Evolutionary conservation across 352 stramenopile species (phyloP).

Genomic region (Ochromonadaceae sp.): DNA sequence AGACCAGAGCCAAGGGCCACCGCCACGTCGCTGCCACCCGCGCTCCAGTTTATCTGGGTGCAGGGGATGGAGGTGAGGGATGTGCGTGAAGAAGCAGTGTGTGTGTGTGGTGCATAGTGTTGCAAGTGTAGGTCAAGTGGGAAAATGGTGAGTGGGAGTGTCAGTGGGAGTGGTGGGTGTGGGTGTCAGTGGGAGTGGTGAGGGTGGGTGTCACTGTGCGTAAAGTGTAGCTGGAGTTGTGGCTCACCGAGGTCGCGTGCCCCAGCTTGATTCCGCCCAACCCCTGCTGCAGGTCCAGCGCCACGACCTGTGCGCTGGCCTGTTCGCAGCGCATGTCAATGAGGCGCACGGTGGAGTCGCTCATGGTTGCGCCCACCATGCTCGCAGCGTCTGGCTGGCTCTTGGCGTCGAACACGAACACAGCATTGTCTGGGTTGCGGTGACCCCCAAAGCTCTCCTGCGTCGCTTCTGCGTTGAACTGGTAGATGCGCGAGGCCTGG

Average conservation of each 20-base stretch:
- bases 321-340: background rate
- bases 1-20: too few relatives aligned
- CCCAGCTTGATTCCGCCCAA: background rate
- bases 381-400: background rate
- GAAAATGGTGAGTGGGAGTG: too few relatives aligned
- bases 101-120: too few relatives aligned
- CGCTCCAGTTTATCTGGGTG: too few relatives aligned
- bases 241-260: slow-evolving; percentile 3
- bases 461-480: background rate
- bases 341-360: background rate
- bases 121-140: too few relatives aligned
- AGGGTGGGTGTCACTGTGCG: too few relatives aligned
- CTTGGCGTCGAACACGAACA: slow-evolving; percentile 6
- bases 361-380: background rate
- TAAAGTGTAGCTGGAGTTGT: background rate
- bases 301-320: background rate
- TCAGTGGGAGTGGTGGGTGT: too few relatives aligned
- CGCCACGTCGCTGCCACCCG: too few relatives aligned
- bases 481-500: too few relatives aligned
- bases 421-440: background rate
- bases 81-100: too few relatives aligned
- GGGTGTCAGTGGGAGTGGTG: too few relatives aligned
- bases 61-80: too few relatives aligned
- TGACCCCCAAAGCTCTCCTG: background rate
- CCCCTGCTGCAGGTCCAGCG: background rate